These are phyloP conservation scores for Parathielavia appendiculata DNA, from an alignment of 495 filamentous ascomycete species.

Conservation along the genomic window DNA sequence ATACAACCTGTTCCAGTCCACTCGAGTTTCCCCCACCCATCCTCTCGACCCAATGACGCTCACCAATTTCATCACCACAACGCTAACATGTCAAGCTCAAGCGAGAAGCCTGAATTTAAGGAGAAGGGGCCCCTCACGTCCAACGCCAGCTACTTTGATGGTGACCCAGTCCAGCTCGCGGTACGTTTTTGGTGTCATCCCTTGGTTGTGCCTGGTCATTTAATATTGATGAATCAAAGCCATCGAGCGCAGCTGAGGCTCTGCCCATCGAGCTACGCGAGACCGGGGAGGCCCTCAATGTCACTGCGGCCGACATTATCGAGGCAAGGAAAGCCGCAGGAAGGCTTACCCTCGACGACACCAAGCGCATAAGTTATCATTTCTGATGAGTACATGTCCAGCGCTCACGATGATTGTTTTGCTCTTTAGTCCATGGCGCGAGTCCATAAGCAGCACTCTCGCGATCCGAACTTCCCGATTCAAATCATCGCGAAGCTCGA, in stretches of 20 bases:
- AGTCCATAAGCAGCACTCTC: conserved; percentile 26
- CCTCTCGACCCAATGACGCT: too few species aligned
- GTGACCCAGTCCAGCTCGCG: conserved; percentile 7
- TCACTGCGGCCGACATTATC: conserved; percentile 31
- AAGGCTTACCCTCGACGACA: conserved; percentile 32
- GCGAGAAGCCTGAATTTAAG: conserved; percentile 10
- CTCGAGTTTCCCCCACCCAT: neutral
- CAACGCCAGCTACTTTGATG: neutral
- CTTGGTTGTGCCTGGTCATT: neutral
- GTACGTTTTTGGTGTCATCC: neutral
- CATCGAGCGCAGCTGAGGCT: neutral
- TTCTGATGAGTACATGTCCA: neutral
- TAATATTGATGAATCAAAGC: neutral
- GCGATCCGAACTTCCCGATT: conserved; percentile 37
- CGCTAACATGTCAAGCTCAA: conserved; percentile 4
- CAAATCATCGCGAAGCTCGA: conserved; percentile 32
- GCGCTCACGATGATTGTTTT: neutral
- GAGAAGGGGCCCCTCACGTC: neutral
- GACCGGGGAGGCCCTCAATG: conserved; percentile 18
- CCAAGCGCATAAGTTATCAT: conserved; percentile 18
- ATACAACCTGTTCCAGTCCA: too few species aligned
- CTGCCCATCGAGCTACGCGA: conserved; percentile 2
- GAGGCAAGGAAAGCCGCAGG: conserved; percentile 33
- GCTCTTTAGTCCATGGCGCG: conserved; percentile 20
- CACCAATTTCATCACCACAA: neutral